Base-by-base conservation (phyloP, 1,284 basidiomycete species). In the Cystobasidium sp. region DNA sequence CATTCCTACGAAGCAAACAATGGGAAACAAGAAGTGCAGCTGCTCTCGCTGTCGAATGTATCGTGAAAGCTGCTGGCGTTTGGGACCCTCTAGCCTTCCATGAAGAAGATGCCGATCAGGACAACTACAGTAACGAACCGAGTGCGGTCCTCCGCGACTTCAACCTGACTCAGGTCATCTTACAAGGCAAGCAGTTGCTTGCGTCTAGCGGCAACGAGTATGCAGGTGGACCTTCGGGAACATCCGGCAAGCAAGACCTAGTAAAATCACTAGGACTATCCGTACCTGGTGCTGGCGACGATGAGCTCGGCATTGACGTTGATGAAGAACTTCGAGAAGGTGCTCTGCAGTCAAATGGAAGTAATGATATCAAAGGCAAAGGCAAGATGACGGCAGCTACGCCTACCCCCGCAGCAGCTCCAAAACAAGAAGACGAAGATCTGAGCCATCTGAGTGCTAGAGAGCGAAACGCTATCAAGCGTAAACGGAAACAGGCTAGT, bases 191-290 rank as follows among this genome's bases (percentile, higher is more conserved):
- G 51, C 87, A 91, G 16, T 86, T 95, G 0, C 85, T 95, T 0
- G 90, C 92, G 0, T 94, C 92, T 0, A 92, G 92, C 0, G 93
- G 93, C 1, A 93, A 91, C 78, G 93, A 95, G 82, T 95, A 93
- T 78, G 89, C 90, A 72, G 84, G 89, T 1, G 85, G 87, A 39
- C 91, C 92, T 80, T 89, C 92, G 6, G 90, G 89, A 81, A 66
- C 24, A 47, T 31, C n/a, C 24, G 91, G 91, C 1, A 87, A 91
- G 16, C 91, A 89, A 81, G 90, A 92, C 81, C 88, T 91, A 63
- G 90, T 93, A 90, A 86, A 88, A 63, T 86, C 92, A 39, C 85
- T 94, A 44, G 90, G 92, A 47, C 86, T 94, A 87, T 88, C 67
- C 89, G 84, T 24, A 86, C 84, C 62, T 58, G 85, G 85, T 65